Conservation (phyloP, 768 basidiomycete species). For the Clavulina sp. region DNA sequence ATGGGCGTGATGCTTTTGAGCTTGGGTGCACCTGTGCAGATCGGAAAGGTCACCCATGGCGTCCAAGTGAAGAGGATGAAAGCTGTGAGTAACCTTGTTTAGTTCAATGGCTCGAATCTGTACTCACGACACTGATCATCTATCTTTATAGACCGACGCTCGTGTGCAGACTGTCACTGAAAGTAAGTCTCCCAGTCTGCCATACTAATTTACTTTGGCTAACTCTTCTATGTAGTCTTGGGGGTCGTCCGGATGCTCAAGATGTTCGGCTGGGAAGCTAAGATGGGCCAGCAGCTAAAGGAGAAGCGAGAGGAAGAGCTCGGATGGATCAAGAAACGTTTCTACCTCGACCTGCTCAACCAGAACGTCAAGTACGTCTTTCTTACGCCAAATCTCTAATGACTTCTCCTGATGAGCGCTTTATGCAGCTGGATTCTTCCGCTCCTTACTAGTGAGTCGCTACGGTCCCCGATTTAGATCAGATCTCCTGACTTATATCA, state of each 20-base stretch:
- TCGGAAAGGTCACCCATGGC: conserved; percentile 30
- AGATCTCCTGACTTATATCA: background rate
- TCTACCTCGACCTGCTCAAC: conserved; percentile 32
- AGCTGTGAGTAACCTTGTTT: conserved; percentile 18
- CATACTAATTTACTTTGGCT: background rate
- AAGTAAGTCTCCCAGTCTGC: conserved; percentile 22
- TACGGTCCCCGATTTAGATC: conserved; percentile 29
- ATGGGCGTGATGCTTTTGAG: conserved; percentile 33
- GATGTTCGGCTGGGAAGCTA: conserved; percentile 37
- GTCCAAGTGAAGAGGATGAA: conserved; percentile 36
- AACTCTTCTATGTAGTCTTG: conserved; percentile 22
- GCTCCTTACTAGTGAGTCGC: conserved; percentile 47
- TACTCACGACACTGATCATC: background rate
- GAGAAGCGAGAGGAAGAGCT: conserved; percentile 48
- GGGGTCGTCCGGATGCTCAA: conserved; percentile 51
- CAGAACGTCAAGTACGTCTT: conserved; percentile 26
- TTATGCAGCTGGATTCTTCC: conserved; percentile 37
- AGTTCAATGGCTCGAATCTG: background rate
- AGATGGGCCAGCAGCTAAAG: conserved; percentile 33
- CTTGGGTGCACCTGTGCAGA: conserved; percentile 38
- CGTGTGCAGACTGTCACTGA: conserved; percentile 46
- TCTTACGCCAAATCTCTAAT: no score
- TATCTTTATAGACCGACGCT: conserved; percentile 40
- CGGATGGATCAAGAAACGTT: conserved; percentile 31
- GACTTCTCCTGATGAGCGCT: background rate